Evolutionary conservation across 176 grass and related monocot genomes (phyloP).

Genomic region (Bromus sterilis): DNA sequence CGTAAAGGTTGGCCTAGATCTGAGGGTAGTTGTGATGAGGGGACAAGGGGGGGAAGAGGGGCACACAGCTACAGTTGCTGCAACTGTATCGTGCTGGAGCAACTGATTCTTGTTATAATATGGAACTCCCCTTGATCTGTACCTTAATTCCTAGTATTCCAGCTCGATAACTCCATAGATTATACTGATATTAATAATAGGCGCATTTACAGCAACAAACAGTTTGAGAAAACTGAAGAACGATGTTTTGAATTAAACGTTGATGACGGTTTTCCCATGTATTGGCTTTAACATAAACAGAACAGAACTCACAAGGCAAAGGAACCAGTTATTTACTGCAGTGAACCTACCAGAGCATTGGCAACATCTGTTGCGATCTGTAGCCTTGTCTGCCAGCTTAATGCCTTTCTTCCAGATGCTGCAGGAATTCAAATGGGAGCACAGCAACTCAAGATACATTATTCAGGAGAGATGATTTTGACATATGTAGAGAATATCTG

Average conservation of each 20-base stretch:
- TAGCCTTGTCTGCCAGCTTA: slow-evolving; percentile 76
- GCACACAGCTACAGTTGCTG: background rate
- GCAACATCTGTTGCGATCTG: slow-evolving; percentile 88
- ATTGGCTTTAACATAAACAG: background rate
- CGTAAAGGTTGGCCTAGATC: background rate
- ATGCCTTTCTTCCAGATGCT: slow-evolving; percentile 62
- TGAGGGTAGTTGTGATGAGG: background rate
- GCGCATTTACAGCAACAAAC: background rate
- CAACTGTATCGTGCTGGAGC: background rate
- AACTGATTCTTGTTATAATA: background rate
- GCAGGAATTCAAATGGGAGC: slow-evolving; percentile 8
- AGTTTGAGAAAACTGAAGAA: background rate
- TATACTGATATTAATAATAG: background rate
- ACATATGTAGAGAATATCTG: background rate
- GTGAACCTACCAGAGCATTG: slow-evolving; percentile 77
- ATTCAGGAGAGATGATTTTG: background rate
- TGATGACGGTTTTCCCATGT: background rate
- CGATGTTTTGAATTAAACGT: background rate
- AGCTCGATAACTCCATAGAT: slow-evolving; percentile 14
- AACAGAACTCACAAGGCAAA: background rate
- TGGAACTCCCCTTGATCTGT: slow-evolving; percentile 23
- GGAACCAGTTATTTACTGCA: background rate
- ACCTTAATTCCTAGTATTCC: slow-evolving; percentile 15
- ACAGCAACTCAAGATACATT: background rate
- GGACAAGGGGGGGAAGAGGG: background rate